A percentile compares a stretch with the other conserved stretches of the same genome.
Evolutionary conservation across 2,329 filamentous ascomycete species (phyloP).

Genomic region (Calycina herbarum): DNA sequence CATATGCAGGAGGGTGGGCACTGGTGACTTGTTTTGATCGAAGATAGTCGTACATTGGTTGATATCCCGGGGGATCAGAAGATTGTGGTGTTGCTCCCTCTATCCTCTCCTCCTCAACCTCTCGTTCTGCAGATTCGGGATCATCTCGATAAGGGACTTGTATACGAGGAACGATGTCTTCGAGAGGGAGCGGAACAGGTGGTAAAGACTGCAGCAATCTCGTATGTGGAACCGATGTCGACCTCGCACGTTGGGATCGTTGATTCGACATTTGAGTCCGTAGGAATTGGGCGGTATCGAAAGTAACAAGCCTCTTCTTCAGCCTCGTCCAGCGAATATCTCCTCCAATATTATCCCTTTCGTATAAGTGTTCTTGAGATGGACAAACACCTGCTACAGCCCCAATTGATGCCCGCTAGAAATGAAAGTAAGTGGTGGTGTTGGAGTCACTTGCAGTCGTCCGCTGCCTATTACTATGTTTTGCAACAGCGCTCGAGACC

Average conservation of each 20-base stretch:
- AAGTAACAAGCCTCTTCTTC: constrained; percentile 2
- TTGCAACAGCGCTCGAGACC: not conserved
- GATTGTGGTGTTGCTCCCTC: constrained; percentile 4
- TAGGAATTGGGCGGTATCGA: not conserved
- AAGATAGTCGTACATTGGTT: constrained; percentile 36
- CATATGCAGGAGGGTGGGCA: constrained; percentile 12
- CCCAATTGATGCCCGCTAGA: not conserved
- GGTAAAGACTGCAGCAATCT: constrained; percentile 29
- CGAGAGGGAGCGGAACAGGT: constrained; percentile 24
- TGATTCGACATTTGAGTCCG: constrained; percentile 22
- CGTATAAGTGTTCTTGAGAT: not conserved
- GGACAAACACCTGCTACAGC: not conserved
- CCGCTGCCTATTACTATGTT: not conserved
- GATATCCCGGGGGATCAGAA: constrained; percentile 29
- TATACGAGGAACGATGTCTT: constrained; percentile 15
- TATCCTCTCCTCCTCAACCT: constrained; percentile 4
- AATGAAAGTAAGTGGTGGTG: not conserved
- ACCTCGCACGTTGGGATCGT: constrained; percentile 15
- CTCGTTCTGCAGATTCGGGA: constrained; percentile 21
- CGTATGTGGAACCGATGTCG: constrained; percentile 24
- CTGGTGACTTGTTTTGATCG: constrained; percentile 22
- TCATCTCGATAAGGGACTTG: constrained; percentile 29
- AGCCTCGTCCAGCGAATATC: not conserved
- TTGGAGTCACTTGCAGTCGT: not conserved
- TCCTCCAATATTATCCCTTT: not conserved